These are phyloP conservation scores for Mucor velutinosus DNA, from an alignment of 371 early-diverging fungal genomes.

Conservation along the genomic window DNA sequence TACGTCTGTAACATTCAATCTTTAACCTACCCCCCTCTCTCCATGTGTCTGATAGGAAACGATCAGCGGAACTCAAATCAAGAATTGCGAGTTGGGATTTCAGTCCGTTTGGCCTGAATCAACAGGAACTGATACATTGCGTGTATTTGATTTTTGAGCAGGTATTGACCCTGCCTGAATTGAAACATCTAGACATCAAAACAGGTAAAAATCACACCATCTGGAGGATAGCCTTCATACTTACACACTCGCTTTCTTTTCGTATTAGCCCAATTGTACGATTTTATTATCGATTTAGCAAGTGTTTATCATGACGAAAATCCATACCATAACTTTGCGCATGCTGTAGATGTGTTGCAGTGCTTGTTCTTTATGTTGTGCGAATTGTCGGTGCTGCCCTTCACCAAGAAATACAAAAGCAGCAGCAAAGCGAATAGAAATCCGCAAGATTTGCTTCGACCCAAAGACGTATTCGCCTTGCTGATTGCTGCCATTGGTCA, in stretches of 20 bases:
- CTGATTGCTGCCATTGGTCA: conserved; percentile 80
- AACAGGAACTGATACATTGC: conserved; percentile 68
- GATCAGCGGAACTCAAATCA: conserved; percentile 30
- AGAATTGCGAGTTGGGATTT: conserved; percentile 70
- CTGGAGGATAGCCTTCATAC: not conserved
- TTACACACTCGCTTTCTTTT: not conserved
- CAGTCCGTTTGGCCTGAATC: conserved; percentile 61
- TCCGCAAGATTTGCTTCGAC: conserved; percentile 40
- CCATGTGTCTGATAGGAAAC: conserved; percentile 5
- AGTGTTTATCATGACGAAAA: conserved; percentile 71
- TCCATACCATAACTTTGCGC: conserved; percentile 84
- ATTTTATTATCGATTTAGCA: conserved; percentile 61
- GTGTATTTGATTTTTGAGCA: conserved; percentile 66
- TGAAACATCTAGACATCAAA: conserved; percentile 54
- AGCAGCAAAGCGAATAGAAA: not conserved
- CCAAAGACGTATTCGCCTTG: conserved; percentile 70
- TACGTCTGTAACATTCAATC: not conserved
- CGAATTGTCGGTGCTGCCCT: conserved; percentile 53
- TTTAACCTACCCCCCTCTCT: not conserved
- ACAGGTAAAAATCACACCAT: conserved; percentile 31
- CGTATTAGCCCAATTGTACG: conserved; percentile 54
- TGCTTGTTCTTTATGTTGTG: conserved; percentile 77
- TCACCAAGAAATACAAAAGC: conserved; percentile 12
- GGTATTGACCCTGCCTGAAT: conserved; percentile 59
- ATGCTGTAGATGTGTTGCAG: conserved; percentile 86